Evolutionary conservation across 73 alveolate genomes (phyloP).

Genomic region (Symbiodinium natans): DNA sequence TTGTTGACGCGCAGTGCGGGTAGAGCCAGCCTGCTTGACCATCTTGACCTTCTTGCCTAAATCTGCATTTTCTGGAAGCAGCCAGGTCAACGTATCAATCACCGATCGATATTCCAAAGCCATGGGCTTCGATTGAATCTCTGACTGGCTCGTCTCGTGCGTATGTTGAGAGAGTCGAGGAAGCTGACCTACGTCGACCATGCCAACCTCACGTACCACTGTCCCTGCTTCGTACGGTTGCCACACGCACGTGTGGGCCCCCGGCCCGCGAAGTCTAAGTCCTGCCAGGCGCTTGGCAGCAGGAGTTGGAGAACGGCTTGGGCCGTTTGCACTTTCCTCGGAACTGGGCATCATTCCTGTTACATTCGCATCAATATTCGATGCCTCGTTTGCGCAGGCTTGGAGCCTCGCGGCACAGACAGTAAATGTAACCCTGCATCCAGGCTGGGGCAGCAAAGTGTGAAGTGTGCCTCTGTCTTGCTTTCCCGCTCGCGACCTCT

Average conservation of each 20-base stretch:
- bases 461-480: too few relatives aligned
- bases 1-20: not conserved
- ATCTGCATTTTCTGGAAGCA: not conserved
- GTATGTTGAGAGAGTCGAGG: not conserved
- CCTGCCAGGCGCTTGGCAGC: not conserved
- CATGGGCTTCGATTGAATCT: not conserved
- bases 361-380: not conserved
- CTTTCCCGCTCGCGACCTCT: too few relatives aligned
- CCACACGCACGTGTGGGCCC: too few relatives aligned
- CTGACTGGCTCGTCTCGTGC: not conserved
- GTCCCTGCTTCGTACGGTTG: too few relatives aligned
- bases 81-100: constrained; percentile 11
- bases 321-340: constrained; percentile 1
- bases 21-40: not conserved
- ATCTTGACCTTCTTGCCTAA: not conserved
- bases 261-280: too few relatives aligned
- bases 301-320: not conserved
- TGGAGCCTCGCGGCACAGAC: not conserved
- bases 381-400: not conserved
- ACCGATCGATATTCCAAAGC: constrained; percentile 61
- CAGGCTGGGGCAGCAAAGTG: constrained; percentile 7
- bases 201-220: not conserved
- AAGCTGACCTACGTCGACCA: not conserved
- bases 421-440: constrained; percentile 33
- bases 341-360: not conserved